Base-by-base conservation (phyloP, 2,329 filamentous ascomycete genomes). In the Pyrenochaeta sp. region DNA sequence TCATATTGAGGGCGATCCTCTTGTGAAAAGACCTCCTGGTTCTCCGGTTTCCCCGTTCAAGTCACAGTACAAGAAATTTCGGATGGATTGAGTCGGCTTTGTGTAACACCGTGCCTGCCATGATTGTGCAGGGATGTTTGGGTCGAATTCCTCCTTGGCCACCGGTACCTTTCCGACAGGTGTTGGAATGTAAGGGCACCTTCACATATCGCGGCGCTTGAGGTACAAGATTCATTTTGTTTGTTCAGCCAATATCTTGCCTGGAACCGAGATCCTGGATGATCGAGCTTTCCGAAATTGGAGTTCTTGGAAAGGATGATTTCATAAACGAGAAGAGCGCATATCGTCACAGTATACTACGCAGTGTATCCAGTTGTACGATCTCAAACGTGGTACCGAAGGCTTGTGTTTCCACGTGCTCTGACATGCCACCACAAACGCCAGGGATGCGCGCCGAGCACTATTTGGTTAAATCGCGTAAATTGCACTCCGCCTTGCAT, bases 61-160 rank as follows among this genome's bases (percentile, higher is more conserved):
- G 9, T 14, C 35, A 14, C 22, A 40, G 10, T 20, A 11, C 13
- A 51, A 48, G 34, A 48, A 38, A 34, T 26, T 34, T 2, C 48
- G 44, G 19, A 5, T 44, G 18, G 3, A 41, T 24, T 51, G 22
- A 41, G 3, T 14, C 6, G 23, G 19, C 13, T 37, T 27, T 34
- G 47, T 51, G 30, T 36, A 13, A 43, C 43, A 6, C 7, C 37
- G 39, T 40, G 17, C 6, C 29, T 22, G n/a, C 11, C 36, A 20
- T 20, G 11, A 11, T 13, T 14, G 13, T 31, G 40, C 27, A 34
- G 23, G 34, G 23, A 3, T 21, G n/a, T n/a, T 8, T 17, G 19
- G 19, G 17, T 13, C 22, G 20, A 20, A 34, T 32, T 20, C 18
- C 34, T 13, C 20, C 28, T 44, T 41, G 32, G 26, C 41, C 42